A percentile compares a stretch with the other conserved stretches of the same genome.
These are phyloP conservation scores for Elongisporangium senticosum DNA, from an alignment of 352 stramenopile genomes.

Conservation along the genomic window DNA sequence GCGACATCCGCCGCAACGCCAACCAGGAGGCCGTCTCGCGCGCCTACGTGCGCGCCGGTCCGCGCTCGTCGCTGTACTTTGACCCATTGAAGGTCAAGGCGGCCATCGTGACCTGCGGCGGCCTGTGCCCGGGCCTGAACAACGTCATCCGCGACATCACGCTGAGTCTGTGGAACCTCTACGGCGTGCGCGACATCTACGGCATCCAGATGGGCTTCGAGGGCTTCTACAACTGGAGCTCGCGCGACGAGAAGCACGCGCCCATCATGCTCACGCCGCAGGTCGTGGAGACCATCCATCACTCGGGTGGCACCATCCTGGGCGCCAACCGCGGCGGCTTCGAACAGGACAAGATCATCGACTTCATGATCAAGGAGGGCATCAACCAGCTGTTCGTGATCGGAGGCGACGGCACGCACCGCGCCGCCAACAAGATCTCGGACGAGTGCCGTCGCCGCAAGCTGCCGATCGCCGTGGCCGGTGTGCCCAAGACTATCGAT, in stretches of 20 bases:
- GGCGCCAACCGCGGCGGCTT: constrained; percentile 94
- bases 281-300: constrained; percentile 75
- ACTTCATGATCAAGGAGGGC: constrained; percentile 86
- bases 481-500: constrained; percentile 99
- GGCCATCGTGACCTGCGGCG: constrained; percentile 91
- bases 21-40: constrained; percentile 59
- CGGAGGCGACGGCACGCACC: constrained; percentile 97
- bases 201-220: constrained; percentile 80
- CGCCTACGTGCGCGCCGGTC: constrained; percentile 76
- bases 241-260: constrained; percentile 70
- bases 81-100: constrained; percentile 75
- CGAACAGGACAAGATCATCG: constrained; percentile 95
- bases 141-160: constrained; percentile 97
- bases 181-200: constrained; percentile 80
- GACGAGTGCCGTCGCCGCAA: constrained; percentile 67
- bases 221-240: constrained; percentile 80
- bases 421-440: constrained; percentile 90
- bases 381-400: constrained; percentile 97
- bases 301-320: constrained; percentile 93
- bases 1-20: constrained; percentile 73
- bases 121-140: constrained; percentile 97
- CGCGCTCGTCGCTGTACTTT: constrained; percentile 66
- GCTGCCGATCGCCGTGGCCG: constrained; percentile 92
- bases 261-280: constrained; percentile 72
- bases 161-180: constrained; percentile 87